Conservation (phyloP, 2,329 filamentous ascomycete genomes). For the Colletotrichum melonis region DNA sequence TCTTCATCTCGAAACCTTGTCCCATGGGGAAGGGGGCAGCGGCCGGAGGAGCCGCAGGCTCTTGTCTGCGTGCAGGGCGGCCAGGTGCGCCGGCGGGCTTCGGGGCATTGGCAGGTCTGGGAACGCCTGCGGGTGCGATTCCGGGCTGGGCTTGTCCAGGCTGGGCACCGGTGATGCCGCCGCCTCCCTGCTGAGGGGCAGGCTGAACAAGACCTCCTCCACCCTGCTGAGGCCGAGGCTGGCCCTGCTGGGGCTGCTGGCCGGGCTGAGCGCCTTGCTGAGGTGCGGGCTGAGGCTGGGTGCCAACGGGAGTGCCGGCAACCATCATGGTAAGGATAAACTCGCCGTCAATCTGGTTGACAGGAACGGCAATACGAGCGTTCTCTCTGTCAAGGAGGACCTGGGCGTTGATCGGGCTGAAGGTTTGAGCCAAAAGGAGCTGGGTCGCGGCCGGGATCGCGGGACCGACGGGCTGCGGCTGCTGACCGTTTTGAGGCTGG, state of each 20-base stretch:
- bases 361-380: conserved; percentile 37
- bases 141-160: conserved; percentile 22
- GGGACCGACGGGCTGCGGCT: background rate
- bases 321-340: conserved; percentile 39
- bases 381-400: conserved; percentile 37
- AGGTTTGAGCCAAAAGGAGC: conserved; percentile 38
- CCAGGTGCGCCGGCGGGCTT: background rate
- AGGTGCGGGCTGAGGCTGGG: conserved; percentile 23
- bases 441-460: conserved; percentile 37
- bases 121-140: background rate
- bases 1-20: conserved; percentile 28
- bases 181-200: conserved; percentile 6
- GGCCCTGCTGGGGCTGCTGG: conserved; percentile 14
- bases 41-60: background rate
- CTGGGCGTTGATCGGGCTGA: conserved; percentile 35
- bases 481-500: background rate
- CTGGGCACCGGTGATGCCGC: conserved; percentile 20
- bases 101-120: background rate
- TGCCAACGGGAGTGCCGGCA: conserved; percentile 25
- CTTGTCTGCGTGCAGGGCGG: background rate
- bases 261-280: conserved; percentile 2
- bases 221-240: background rate
- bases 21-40: background rate
- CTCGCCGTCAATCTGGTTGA: conserved; percentile 38
- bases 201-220: conserved; percentile 3